Evolutionary conservation across 257 asterid genomes (phyloP), one percentile per base, ranked within the genome.

Genomic region (Fraxinus cuspidata): DNA sequence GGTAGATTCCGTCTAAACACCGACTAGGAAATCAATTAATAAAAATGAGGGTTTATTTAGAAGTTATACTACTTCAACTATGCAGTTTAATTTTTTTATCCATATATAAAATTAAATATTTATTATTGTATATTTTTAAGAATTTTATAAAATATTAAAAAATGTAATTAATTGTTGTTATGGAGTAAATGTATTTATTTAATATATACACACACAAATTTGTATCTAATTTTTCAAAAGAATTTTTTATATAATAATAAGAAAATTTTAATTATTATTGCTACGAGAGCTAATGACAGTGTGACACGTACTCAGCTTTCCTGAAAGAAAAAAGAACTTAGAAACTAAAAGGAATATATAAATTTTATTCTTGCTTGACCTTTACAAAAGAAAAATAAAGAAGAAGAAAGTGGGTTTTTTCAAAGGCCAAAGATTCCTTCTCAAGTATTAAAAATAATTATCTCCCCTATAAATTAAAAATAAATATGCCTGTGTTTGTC

Each of bases 41-140:
- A 82, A 76, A 76, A 85, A 78, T 34, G 27, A 71, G 88, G 81
- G 84, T 78, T 84, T 83, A 77, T 79, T 83, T 84, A 81, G 82
- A 79, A 76, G 82, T 66, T 75, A 80, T 77, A 84, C 81, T 53
- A 82, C 86, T 73, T 71, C 87, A 80, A 82, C 85, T 38, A 81
- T 84, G 81, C 82, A 75, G 85, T 82, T 87, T 84, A 42, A 42
- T 81, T 79, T 76, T 71, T 70, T 77, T 70, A 70, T 80, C 73
- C 74, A 13, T 31, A 82, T 72, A 69, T 77, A 84, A 66, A 71
- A 56, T 71, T 77, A 29, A 72, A 53, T 1, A 53, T 35, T 5
- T 35, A 35, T 35, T 35, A 35, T 10, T 11, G 16, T 11, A 42
- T 42, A 42, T 42, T 42, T 42, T 42, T 42, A 42, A 12, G 16